These are phyloP conservation scores for Leonotis leonurus DNA, from an alignment of 257 asterid genomes.

Conservation along the genomic window DNA sequence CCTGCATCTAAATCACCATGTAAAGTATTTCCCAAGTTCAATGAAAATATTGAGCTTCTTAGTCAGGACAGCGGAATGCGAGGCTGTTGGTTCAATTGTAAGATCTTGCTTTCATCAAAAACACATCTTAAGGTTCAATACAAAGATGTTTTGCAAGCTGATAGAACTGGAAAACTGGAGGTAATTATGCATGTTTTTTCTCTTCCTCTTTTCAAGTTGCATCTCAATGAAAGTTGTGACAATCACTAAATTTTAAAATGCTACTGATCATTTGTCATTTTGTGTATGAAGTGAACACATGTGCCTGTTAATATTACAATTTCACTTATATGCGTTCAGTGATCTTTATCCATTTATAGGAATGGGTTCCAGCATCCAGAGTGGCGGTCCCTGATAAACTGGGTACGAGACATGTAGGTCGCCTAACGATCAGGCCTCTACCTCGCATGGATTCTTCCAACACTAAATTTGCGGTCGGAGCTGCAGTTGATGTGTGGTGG, in stretches of 20 bases:
- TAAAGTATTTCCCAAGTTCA: slow-evolving; percentile 12
- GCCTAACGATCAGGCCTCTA: slow-evolving; percentile 44
- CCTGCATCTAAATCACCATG: slow-evolving; percentile 10
- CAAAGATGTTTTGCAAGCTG: slow-evolving; percentile 27
- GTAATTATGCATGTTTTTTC: slow-evolving; percentile 12
- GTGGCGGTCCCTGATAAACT: slow-evolving; percentile 39
- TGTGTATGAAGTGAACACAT: not conserved
- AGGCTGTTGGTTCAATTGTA: slow-evolving; percentile 59
- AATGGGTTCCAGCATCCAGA: slow-evolving; percentile 36
- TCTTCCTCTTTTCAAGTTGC: not conserved
- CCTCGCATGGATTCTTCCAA: slow-evolving; percentile 21
- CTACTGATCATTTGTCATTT: not conserved
- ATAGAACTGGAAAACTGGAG: slow-evolving; percentile 36
- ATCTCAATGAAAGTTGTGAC: not conserved
- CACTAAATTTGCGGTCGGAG: slow-evolving; percentile 31
- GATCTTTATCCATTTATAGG: slow-evolving; percentile 24
- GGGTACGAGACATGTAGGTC: slow-evolving; percentile 45
- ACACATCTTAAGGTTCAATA: slow-evolving; percentile 32
- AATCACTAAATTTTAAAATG: not conserved
- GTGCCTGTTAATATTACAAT: not conserved
- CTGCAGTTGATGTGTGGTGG: slow-evolving; percentile 64
- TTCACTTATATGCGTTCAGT: not conserved
- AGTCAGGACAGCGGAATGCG: slow-evolving; percentile 46
- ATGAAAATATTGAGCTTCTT: slow-evolving; percentile 40
- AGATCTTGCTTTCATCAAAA: slow-evolving; percentile 22